Base-by-base conservation (phyloP, 2,329 filamentous ascomycete species). In the Aspergillus pseudoviridinutans region DNA sequence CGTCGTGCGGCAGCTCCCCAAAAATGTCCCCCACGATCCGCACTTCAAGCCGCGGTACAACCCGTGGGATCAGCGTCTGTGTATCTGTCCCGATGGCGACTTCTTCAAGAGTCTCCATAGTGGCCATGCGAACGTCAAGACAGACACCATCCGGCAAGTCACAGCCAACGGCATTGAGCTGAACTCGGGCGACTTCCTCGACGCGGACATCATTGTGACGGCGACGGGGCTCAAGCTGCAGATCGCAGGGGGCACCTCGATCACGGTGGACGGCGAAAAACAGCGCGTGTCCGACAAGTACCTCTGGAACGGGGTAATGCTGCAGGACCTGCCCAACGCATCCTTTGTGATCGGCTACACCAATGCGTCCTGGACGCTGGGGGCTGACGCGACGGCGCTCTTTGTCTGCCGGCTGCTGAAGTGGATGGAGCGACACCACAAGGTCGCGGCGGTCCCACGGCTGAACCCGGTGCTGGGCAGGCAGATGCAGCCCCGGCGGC, bases 31-130 rank as follows among this genome's bases (percentile, higher is more conserved):
- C 2, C 71, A 82, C 44, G 81, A 87, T 55, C 80, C 83, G 1
- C 84, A 90, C 69, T 90, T 90, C 71, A 82, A 80, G 6, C 87
- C 87, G 0, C 71, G 69, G 2, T 89, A 90, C 64, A 80, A 83
- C 42, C 87, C 87, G 0, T 87, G 89, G 80, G 82, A 91, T 55
- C 90, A 95, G 71, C 84, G 91, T 0, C 76, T 94, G 7, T 94
- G 91, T 66, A 77, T 91, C 58, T 87, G 76, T n/a, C 82, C 82
- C 0, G 79, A 85, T 55, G 82, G 80, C 22, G 84, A 86, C 66
- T 85, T 85, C 69, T 86, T 83, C 74, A 68, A 77, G 24, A 73
- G 76, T 35, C 74, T 86, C 20, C 76, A 77, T 17, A 67, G 72
- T 1, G 83, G 82, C 32, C 80, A 78, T 55, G 81, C 80, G 1